Evolutionary conservation across 2,329 filamentous ascomycete genomes (phyloP).

Genomic region (Fusarium graminum): DNA sequence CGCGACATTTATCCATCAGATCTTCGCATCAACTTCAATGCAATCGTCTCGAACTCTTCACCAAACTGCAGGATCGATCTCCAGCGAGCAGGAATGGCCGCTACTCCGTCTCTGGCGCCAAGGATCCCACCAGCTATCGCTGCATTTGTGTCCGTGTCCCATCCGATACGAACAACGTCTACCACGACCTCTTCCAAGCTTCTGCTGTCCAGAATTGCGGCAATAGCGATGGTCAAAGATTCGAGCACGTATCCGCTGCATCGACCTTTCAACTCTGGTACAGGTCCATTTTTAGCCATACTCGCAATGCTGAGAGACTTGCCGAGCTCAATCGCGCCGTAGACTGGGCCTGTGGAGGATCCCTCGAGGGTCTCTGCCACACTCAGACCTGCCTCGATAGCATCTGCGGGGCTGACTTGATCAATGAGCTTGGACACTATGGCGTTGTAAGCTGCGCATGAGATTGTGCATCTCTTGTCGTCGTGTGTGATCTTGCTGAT

Average conservation of each 20-base stretch:
- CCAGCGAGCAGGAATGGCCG: conserved; percentile 59
- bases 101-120: conserved; percentile 59
- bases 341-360: conserved; percentile 32
- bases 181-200: conserved; percentile 59
- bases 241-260: conserved; percentile 60
- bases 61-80: conserved; percentile 56
- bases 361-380: conserved; percentile 46
- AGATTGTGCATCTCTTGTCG: conserved; percentile 52
- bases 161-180: conserved; percentile 60
- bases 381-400: conserved; percentile 49
- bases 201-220: conserved; percentile 58
- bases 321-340: conserved; percentile 49
- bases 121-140: conserved; percentile 61
- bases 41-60: conserved; percentile 51
- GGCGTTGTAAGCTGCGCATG: conserved; percentile 58
- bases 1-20: neutral
- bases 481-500: conserved; percentile 59
- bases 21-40: conserved; percentile 17
- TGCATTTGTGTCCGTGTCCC: conserved; percentile 62
- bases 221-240: conserved; percentile 57
- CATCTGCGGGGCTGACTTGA: conserved; percentile 42
- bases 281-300: conserved; percentile 53
- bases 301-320: conserved; percentile 43
- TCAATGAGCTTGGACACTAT: conserved; percentile 54
- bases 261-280: conserved; percentile 44